Evolutionary conservation across 2,329 filamentous ascomycete genomes (phyloP).

Genomic region (Fusarium humuli): DNA sequence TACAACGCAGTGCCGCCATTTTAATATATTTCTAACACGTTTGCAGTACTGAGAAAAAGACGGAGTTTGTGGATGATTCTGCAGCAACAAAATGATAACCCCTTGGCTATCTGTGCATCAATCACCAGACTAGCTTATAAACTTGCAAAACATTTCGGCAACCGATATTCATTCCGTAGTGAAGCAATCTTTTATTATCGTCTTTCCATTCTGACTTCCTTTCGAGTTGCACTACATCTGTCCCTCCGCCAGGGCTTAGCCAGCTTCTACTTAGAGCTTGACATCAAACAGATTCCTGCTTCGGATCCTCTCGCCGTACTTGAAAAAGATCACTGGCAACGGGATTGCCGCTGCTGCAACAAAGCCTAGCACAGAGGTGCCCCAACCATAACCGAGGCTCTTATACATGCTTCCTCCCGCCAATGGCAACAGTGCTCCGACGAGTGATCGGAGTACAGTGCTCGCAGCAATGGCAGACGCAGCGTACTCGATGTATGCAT

Average conservation of each 20-base stretch:
- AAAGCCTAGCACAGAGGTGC: conserved; percentile 59
- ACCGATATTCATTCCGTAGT: background rate
- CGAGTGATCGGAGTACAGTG: conserved; percentile 62
- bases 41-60: conserved; percentile 22
- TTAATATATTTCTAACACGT: background rate
- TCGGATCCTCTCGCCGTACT: conserved; percentile 54
- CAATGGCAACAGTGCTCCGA: conserved; percentile 72
- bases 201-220: background rate
- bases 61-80: conserved; percentile 24
- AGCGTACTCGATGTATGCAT: conserved; percentile 45
- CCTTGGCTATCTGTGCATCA: background rate
- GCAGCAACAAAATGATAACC: conserved; percentile 17
- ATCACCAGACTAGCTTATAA: background rate
- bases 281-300: conserved; percentile 47
- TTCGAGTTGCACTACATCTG: background rate
- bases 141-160: background rate
- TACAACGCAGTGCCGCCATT: background rate
- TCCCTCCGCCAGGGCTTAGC: background rate
- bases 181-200: background rate
- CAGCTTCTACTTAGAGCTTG: conserved; percentile 26
- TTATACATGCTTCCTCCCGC: conserved; percentile 61
- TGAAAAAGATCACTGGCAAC: conserved; percentile 53
- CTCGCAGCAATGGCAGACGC: conserved; percentile 48
- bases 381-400: conserved; percentile 61
- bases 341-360: conserved; percentile 59